Conservation (phyloP, 2,329 filamentous ascomycete genomes). For the Arthrobotrys iridis region DNA sequence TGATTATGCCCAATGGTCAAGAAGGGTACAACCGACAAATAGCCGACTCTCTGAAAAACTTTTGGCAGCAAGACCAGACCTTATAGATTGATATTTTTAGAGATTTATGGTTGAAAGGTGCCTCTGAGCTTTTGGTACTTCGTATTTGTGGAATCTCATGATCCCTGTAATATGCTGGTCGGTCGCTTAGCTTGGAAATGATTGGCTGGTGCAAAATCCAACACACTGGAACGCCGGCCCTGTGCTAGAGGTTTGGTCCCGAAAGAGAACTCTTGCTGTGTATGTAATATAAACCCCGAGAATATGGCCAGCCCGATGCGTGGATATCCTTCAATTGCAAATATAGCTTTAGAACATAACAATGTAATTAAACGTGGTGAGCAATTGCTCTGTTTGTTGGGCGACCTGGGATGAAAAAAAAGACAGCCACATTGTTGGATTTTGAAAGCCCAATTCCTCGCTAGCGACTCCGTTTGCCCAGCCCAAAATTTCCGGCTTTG, state of each 20-base stretch:
- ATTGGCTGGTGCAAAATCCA: constrained; percentile 54
- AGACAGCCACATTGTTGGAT: constrained; percentile 27
- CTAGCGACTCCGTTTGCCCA: constrained; percentile 48
- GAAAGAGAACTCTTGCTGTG: not conserved
- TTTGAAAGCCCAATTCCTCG: constrained; percentile 8
- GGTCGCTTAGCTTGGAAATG: constrained; percentile 45
- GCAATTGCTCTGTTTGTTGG: no score
- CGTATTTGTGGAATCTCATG: not conserved
- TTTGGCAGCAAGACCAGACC: constrained; percentile 35
- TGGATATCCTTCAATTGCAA: no score
- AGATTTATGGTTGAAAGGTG: not conserved
- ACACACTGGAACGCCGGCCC: constrained; percentile 28
- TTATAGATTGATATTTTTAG: no score
- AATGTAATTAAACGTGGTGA: no score
- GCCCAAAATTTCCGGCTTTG: constrained; percentile 54
- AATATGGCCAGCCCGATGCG: not conserved
- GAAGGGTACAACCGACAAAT: not conserved
- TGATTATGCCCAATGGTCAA: constrained; percentile 12
- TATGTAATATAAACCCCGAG: not conserved
- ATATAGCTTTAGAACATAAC: no score
- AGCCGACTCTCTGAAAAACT: constrained; percentile 30
- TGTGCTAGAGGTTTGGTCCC: constrained; percentile 1
- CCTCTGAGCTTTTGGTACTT: no score
- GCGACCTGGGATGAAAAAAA: no score
- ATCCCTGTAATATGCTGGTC: constrained; percentile 38